Base-by-base conservation (phyloP, 768 basidiomycete genomes). In the Leccinum olivaceopallidum region DNA sequence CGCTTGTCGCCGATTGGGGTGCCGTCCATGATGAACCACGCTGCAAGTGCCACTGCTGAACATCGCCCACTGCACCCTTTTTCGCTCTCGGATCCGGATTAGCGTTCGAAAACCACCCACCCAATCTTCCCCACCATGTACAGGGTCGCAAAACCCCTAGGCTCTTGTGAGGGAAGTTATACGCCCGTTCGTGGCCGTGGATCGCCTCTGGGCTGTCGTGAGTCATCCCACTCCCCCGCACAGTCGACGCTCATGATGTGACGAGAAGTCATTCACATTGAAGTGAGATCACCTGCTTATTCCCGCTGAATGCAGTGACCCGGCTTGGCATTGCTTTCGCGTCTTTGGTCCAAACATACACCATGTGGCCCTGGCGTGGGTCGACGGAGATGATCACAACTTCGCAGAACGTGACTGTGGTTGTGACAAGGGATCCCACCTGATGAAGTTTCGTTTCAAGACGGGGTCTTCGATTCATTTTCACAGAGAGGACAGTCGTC, bases 361-460 rank as follows among this genome's bases (percentile, higher is more conserved):
- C 48, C 58, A 51, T 58, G 56, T 52, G 52, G 58, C 56, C 22
- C 39, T 2, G 2, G 39, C 44, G 24, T 58, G 39, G 42, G 53
- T 63, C 54, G 52, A 62, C 71, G 69, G 71, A 72, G 63, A 73
- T 72, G 71, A 70, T 47, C 44, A 47, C 12, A 47, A 13, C 56
- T 48, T 55, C 37, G 58, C 36, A 37, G 49, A 26, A n/a, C 55
- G 59, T 58, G 63, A 28, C 32, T 6, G 1, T 36, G 18, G 60
- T 64, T 58, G 58, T 61, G 61, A 63, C 47, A 4, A 58, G 2
- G 14, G 16, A 50, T 56, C 54, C 24, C 9, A 20, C n/a, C 37
- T n/a, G 39, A 47, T 10, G 22, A 28, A 10, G 32, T 20, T 47
- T 26, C 13, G 42, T 37, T 49, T 51, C 54, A 36, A 34, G 12